Evolutionary conservation across 2,329 filamentous ascomycete species (phyloP).

Genomic region (Neobulgaria alba): DNA sequence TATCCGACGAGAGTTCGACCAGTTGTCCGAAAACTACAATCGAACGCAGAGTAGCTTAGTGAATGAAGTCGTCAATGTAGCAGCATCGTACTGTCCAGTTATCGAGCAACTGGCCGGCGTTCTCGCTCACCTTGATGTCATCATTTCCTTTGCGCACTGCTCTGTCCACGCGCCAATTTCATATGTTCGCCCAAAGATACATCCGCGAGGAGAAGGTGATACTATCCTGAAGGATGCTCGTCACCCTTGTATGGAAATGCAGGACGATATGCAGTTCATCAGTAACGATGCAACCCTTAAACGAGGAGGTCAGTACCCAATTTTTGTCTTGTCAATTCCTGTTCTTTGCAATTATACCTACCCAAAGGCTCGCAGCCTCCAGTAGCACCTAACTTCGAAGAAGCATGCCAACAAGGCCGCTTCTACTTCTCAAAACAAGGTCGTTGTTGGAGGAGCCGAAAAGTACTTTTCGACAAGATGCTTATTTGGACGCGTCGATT

Average conservation of each 20-base stretch:
- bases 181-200: slow-evolving; percentile 86
- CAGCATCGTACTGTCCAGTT: slow-evolving; percentile 88
- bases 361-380: too few species aligned
- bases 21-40: slow-evolving; percentile 90
- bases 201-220: slow-evolving; percentile 77
- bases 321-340: too few species aligned
- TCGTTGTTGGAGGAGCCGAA: too few species aligned
- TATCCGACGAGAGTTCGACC: slow-evolving; percentile 83
- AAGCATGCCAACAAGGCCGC: too few species aligned
- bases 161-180: slow-evolving; percentile 87
- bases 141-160: slow-evolving; percentile 86
- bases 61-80: slow-evolving; percentile 84
- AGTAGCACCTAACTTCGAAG: too few species aligned
- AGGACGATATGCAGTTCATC: slow-evolving; percentile 97
- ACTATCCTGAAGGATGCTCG: slow-evolving; percentile 88
- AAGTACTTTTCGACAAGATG: too few species aligned
- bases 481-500: too few species aligned
- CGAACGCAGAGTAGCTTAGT: slow-evolving; percentile 87
- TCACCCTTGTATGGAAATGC: slow-evolving; percentile 97
- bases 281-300: slow-evolving; percentile 87
- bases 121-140: slow-evolving; percentile 88
- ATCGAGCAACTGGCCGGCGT: slow-evolving; percentile 82
- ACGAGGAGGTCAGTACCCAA: slow-evolving; percentile 68
- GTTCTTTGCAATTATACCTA: too few species aligned
- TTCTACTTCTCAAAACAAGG: too few species aligned